These are phyloP conservation scores for Jamesozyma piceae DNA, from an alignment of 805 yeast species.

Conservation along the genomic window DNA sequence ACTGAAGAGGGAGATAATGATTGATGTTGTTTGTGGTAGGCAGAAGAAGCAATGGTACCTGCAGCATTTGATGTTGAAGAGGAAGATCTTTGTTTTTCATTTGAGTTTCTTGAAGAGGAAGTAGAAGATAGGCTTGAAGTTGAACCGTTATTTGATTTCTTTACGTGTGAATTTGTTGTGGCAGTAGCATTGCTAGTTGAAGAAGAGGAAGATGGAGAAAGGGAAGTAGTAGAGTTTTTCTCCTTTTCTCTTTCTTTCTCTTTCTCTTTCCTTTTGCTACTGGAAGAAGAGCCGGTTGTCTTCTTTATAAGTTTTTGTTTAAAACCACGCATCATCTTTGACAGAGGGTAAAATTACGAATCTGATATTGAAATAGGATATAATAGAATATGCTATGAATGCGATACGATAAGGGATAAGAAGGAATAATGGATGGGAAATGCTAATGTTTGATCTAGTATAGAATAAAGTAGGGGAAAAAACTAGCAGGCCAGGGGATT, in stretches of 20 bases:
- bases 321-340: conserved; percentile 66
- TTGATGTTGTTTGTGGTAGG: not conserved
- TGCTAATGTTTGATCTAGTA: no score
- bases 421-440: no score
- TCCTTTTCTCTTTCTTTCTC: conserved; percentile 25
- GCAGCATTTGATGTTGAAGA: not conserved
- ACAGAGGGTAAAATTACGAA: conserved; percentile 2
- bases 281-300: conserved; percentile 31
- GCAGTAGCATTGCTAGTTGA: not conserved
- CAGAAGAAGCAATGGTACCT: not conserved
- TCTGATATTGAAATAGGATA: no score
- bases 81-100: not conserved
- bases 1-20: no score
- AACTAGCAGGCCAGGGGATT: no score
- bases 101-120: not conserved
- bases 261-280: conserved; percentile 33
- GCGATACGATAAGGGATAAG: no score
- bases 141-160: conserved; percentile 2
- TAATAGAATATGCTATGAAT: no score
- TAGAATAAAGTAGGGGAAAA: no score
- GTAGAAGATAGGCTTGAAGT: not conserved
- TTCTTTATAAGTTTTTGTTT: conserved; percentile 42
- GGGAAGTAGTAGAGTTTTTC: not conserved
- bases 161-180: not conserved
- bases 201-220: conserved; percentile 1